A percentile compares a stretch with the other conserved stretches of the same genome.
These are phyloP conservation scores for Amanita fuliginea DNA, from an alignment of 768 basidiomycete genomes.

Conservation along the genomic window DNA sequence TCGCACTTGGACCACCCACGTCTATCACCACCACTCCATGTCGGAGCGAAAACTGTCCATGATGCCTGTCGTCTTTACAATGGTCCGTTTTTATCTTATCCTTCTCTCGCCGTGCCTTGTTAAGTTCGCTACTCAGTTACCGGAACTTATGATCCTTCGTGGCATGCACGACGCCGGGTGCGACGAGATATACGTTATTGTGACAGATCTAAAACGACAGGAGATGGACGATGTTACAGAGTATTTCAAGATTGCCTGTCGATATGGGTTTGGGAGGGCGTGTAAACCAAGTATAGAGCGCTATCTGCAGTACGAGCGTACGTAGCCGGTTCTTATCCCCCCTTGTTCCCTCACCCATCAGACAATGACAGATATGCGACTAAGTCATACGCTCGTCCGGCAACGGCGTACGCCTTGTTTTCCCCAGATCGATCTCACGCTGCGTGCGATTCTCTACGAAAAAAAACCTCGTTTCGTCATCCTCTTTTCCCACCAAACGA, in stretches of 20 bases:
- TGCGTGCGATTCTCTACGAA: slow-evolving; percentile 67
- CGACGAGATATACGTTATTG: slow-evolving; percentile 70
- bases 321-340: slow-evolving; percentile 16
- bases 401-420: slow-evolving; percentile 72
- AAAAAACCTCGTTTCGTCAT: slow-evolving; percentile 69
- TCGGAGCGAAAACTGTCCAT: slow-evolving; percentile 61
- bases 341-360: slow-evolving; percentile 4
- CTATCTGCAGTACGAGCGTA: slow-evolving; percentile 63
- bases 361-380: slow-evolving; percentile 41
- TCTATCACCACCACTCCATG: slow-evolving; percentile 70
- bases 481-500: slow-evolving; percentile 71
- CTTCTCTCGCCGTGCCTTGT: slow-evolving; percentile 6
- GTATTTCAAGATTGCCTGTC: slow-evolving; percentile 68
- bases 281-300: slow-evolving; percentile 59
- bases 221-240: slow-evolving; percentile 77
- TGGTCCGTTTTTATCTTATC: slow-evolving; percentile 33
- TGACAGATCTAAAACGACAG: slow-evolving; percentile 67
- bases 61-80: slow-evolving; percentile 75
- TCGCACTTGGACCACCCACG: slow-evolving; percentile 74
- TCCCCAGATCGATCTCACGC: slow-evolving; percentile 70
- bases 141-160: slow-evolving; percentile 68
- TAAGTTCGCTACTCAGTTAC: slow-evolving; percentile 33
- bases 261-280: slow-evolving; percentile 47
- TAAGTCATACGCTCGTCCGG: slow-evolving; percentile 54
- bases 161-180: slow-evolving; percentile 76